Evolutionary conservation across 2,329 filamentous ascomycete genomes (phyloP).

Genomic region (Diaporthe amygdali): DNA sequence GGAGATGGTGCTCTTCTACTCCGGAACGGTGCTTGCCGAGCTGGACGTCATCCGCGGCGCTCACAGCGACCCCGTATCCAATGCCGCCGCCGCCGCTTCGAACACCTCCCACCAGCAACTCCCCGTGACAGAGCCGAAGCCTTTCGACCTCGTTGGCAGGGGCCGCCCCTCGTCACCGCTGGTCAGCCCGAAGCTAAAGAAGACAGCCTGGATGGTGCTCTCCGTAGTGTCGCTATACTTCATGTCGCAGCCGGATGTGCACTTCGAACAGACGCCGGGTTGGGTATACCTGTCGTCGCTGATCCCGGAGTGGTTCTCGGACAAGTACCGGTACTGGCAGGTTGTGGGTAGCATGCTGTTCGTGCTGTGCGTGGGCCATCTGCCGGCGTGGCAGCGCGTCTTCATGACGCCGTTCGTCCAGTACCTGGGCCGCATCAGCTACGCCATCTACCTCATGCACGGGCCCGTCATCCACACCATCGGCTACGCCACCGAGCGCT

Average conservation of each 20-base stretch:
- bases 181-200: not conserved
- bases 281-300: constrained; percentile 53
- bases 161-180: not conserved
- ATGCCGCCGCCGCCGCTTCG: constrained; percentile 18
- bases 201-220: constrained; percentile 43
- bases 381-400: constrained; percentile 51
- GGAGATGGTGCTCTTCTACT: constrained; percentile 61
- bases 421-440: constrained; percentile 66
- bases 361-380: constrained; percentile 54
- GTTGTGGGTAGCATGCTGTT: constrained; percentile 58
- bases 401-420: constrained; percentile 57
- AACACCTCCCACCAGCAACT: constrained; percentile 3
- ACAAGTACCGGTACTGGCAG: constrained; percentile 62
- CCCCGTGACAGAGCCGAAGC: constrained; percentile 2
- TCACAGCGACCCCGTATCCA: constrained; percentile 37
- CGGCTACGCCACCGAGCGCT: constrained; percentile 56
- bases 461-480: constrained; percentile 58
- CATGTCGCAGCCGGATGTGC: constrained; percentile 50
- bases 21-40: constrained; percentile 61
- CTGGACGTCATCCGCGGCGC: constrained; percentile 55
- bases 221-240: constrained; percentile 60
- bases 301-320: constrained; percentile 55
- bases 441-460: constrained; percentile 66
- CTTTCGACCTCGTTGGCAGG: constrained; percentile 18
- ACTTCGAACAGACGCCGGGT: constrained; percentile 51